Conservation (phyloP, 2,329 filamentous ascomycete genomes). For the Aspergillus quadricinctus region DNA sequence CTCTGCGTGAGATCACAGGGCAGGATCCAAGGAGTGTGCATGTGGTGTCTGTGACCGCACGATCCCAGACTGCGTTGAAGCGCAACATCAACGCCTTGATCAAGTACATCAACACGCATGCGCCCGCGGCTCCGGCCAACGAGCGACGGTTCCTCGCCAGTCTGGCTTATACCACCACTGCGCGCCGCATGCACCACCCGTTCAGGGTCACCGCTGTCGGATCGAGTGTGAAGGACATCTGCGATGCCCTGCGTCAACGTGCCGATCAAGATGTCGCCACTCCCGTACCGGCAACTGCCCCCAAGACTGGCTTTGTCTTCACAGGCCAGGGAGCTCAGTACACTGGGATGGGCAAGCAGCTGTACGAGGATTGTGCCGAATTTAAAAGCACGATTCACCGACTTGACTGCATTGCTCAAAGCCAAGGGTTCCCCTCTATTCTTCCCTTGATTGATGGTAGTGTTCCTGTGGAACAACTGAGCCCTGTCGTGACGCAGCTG, state of each 20-base stretch:
- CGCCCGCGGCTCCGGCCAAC: conserved; percentile 15
- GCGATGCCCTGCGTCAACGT: conserved; percentile 22
- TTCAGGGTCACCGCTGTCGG: conserved; percentile 32
- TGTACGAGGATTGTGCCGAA: conserved; percentile 28
- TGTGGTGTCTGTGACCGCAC: conserved; percentile 55
- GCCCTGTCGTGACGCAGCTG: conserved; percentile 32
- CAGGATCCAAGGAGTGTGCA: conserved; percentile 52
- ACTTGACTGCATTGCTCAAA: conserved; percentile 29
- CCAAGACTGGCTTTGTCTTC: conserved; percentile 33
- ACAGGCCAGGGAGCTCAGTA: conserved; percentile 40
- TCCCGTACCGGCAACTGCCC: conserved; percentile 24
- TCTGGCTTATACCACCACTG: conserved; percentile 63
- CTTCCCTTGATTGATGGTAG: conserved; percentile 32
- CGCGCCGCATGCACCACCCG: conserved; percentile 43
- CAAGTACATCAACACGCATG: conserved; percentile 49
- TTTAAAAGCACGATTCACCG: conserved; percentile 31
- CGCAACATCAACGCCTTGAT: conserved; percentile 54
- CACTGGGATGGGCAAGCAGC: conserved; percentile 32
- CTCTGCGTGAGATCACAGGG: conserved; percentile 27
- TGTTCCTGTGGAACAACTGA: conserved; percentile 26
- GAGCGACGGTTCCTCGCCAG: conserved; percentile 46
- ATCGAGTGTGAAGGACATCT: conserved; percentile 25
- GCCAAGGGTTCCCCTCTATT: conserved; percentile 35
- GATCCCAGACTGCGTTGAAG: conserved; percentile 41
- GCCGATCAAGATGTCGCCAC: conserved; percentile 21